Base-by-base conservation (phyloP, 345 rosid genomes). In the Eucalyptus cloeziana region DNA sequence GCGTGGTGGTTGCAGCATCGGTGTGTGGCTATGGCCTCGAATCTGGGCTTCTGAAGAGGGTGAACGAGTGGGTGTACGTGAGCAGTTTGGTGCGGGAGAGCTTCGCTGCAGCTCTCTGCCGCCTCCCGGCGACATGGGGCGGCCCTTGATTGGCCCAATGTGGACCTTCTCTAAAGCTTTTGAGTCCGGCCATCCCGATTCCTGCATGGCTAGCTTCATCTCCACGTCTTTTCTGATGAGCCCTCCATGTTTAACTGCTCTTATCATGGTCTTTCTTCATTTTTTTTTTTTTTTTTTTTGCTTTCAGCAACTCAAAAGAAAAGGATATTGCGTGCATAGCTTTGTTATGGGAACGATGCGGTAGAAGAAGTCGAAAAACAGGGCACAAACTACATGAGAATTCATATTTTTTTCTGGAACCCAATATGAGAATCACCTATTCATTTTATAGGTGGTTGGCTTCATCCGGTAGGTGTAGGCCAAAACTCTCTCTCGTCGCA, bases 131-230 rank as follows among this genome's bases (percentile, higher is more conserved):
- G 98, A 97, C 90, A 58, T 96, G 76, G 99, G 97, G 4, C 95
- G 96, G 98, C 99, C 99, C 86, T 88, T 95, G 90, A 91, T 96
- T 10, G 98, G 98, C 86, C 94, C 94, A 89, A 96, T 95, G 98
- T 92, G 95, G 96, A 87, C 97, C 71, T 96, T 96, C 88, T 97
- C 96, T 50, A 88, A 91, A 88, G 96, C 98, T 88, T 97, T 95
- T 94, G 93, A 94, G 92, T 91, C 97, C 80, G 24, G 86, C 21
- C 91, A 95, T 79, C 98, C 98, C 47, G 97, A 97, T 85, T 94
- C 96, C 69, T 97, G 95, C 93, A 64, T 92, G 86, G 79, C 91
- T 49, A 85, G 85, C 91, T 89, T 92, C 90, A 64, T 87, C 56
- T 60, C 92, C 90, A 94, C 94, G 99, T 95, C 43, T 64, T 67